Percentiles rank a stretch among this genome's conserved stretches.
These are phyloP conservation scores for Fraxinus excelsior DNA, from an alignment of 257 asterid genomes.

Conservation along the genomic window DNA sequence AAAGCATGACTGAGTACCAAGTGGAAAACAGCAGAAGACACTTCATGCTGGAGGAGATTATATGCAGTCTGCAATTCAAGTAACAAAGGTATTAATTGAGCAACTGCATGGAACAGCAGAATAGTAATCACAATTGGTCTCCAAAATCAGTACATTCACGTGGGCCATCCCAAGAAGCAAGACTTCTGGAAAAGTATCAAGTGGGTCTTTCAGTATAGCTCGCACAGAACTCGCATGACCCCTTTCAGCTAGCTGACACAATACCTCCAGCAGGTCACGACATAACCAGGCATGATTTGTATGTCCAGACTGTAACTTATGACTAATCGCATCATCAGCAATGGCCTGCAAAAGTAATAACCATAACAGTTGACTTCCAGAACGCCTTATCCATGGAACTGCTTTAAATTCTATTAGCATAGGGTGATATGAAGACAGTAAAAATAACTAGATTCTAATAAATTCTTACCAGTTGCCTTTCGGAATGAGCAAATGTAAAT, in stretches of 20 bases:
- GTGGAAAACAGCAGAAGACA: constrained; percentile 69
- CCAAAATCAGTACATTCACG: constrained; percentile 55
- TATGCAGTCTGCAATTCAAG: constrained; percentile 76
- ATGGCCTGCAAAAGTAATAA: constrained; percentile 32
- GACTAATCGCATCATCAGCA: constrained; percentile 37
- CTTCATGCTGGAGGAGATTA: constrained; percentile 82
- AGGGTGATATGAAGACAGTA: constrained; percentile 8
- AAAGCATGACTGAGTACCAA: constrained; percentile 49
- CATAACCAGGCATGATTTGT: constrained; percentile 55
- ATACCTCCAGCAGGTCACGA: constrained; percentile 71
- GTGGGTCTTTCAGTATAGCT: constrained; percentile 48
- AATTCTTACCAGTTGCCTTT: constrained; percentile 71
- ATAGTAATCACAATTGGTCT: constrained; percentile 16
- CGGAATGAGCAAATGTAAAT: constrained; percentile 82
- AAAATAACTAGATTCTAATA: constrained; percentile 8
- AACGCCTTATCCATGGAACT: not conserved
- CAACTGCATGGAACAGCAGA: constrained; percentile 7
- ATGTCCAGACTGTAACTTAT: constrained; percentile 39
- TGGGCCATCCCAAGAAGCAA: constrained; percentile 60
- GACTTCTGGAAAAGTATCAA: constrained; percentile 53
- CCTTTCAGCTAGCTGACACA: constrained; percentile 61
- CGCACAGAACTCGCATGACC: constrained; percentile 56
- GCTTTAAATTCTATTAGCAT: not conserved
- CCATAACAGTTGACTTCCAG: not conserved
- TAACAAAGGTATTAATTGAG: constrained; percentile 22